Percentiles rank a stretch among this genome's conserved stretches.
phyloP scores from a whole-genome alignment of 495 filamentous ascomycete genomes.

The Neurospora hispaniola region DNA sequence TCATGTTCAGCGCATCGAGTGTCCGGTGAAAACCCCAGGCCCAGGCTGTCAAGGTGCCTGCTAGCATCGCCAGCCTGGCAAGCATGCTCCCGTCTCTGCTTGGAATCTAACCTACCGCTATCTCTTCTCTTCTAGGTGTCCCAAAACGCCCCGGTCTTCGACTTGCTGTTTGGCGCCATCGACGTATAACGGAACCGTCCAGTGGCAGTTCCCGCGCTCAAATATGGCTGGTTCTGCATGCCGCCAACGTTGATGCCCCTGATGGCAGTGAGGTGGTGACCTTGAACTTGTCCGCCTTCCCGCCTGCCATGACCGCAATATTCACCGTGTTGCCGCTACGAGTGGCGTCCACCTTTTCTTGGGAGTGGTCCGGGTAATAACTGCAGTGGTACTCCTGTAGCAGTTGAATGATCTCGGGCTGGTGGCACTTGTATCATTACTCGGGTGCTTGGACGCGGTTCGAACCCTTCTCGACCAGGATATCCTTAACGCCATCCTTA shows the following conservation, averaged over 20 bases:
- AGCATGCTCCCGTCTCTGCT: neutral
- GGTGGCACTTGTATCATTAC: constrained; percentile 42
- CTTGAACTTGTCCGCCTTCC: constrained; percentile 35
- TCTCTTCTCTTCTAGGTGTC: constrained; percentile 40
- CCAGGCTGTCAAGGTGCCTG: constrained; percentile 42
- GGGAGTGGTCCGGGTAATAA: constrained; percentile 42
- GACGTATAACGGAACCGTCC: constrained; percentile 41
- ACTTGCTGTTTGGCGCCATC: constrained; percentile 41
- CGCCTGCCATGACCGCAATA: constrained; percentile 35
- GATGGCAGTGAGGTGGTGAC: constrained; percentile 35
- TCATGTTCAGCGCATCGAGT: constrained; percentile 40
- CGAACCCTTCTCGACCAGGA: constrained; percentile 28
- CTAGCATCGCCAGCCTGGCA: neutral
- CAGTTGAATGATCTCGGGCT: constrained; percentile 42
- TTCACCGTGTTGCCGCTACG: constrained; percentile 38
- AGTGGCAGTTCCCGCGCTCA: constrained; percentile 39
- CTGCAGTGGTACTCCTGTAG: constrained; percentile 46
- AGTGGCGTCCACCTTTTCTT: constrained; percentile 40
- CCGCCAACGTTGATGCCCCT: constrained; percentile 40
- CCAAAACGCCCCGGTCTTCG: constrained; percentile 43
- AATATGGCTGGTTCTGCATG: constrained; percentile 41
- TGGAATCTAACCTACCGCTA: constrained; percentile 27
- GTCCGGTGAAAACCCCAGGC: constrained; percentile 45
- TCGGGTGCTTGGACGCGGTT: constrained; percentile 34
- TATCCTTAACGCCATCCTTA: constrained; percentile 28